These are phyloP conservation scores for Pyrrhoderma noxium DNA, from an alignment of 1,284 basidiomycete genomes.

Conservation along the genomic window DNA sequence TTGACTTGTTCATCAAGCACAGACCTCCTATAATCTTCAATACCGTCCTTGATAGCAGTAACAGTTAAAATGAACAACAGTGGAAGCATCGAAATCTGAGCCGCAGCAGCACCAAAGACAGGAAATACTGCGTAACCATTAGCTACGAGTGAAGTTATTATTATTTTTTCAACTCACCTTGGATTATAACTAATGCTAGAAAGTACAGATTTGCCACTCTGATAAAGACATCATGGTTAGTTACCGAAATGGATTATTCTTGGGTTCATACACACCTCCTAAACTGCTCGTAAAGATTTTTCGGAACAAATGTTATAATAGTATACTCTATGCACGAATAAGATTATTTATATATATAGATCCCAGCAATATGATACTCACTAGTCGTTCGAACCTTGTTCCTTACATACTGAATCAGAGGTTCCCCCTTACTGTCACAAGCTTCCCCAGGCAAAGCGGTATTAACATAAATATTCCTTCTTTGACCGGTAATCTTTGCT, in stretches of 20 bases:
- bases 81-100: slow-evolving; percentile 81
- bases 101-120: slow-evolving; percentile 83
- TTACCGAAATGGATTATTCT: slow-evolving; percentile 1
- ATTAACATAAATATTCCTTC: slow-evolving; percentile 82
- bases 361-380: slow-evolving; percentile 38
- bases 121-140: slow-evolving; percentile 58
- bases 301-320: slow-evolving; percentile 85
- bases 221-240: slow-evolving; percentile 18
- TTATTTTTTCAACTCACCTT: slow-evolving; percentile 41
- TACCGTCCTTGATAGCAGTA: slow-evolving; percentile 90
- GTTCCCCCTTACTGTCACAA: slow-evolving; percentile 69
- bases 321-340: slow-evolving; percentile 74
- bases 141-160: not conserved
- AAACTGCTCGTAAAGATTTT: slow-evolving; percentile 90
- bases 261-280: slow-evolving; percentile 45
- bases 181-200: slow-evolving; percentile 74
- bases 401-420: slow-evolving; percentile 68
- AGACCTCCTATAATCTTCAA: slow-evolving; percentile 91
- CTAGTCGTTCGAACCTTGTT: slow-evolving; percentile 96
- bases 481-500: slow-evolving; percentile 36
- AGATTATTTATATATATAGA: slow-evolving; percentile 7
- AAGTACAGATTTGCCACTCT: slow-evolving; percentile 94
- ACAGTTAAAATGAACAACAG: slow-evolving; percentile 82
- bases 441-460: slow-evolving; percentile 56
- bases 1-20: slow-evolving; percentile 87